Conservation (phyloP, 805 yeast genomes). For the Candida orba region DNA sequence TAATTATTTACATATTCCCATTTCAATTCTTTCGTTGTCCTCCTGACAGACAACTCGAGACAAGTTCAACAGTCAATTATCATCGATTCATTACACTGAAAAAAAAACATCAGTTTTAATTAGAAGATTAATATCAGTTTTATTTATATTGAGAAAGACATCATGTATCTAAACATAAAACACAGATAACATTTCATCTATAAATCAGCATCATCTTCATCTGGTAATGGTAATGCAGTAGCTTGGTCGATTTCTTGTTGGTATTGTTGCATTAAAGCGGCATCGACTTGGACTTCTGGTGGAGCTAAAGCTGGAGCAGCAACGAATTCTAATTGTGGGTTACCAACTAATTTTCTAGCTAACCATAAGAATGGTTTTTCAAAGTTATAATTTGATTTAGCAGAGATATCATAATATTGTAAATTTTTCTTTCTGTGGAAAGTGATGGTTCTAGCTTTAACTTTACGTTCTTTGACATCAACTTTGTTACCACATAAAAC, state of each 20-base stretch:
- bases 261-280: slow-evolving; percentile 94
- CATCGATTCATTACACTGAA: too few species aligned
- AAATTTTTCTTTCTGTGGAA: slow-evolving; percentile 99
- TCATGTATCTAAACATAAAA: neutral
- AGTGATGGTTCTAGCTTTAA: slow-evolving; percentile 98
- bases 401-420: slow-evolving; percentile 99
- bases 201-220: slow-evolving; percentile 99
- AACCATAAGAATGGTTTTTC: slow-evolving; percentile 99
- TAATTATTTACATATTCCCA: too few species aligned
- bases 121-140: neutral
- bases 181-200: slow-evolving; percentile 28
- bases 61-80: too few species aligned
- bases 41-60: too few species aligned
- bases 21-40: too few species aligned
- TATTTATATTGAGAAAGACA: neutral
- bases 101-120: neutral
- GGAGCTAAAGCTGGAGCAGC: slow-evolving; percentile 99
- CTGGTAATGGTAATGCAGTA: slow-evolving; percentile 98
- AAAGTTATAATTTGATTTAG: slow-evolving; percentile 98
- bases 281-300: slow-evolving; percentile 97
- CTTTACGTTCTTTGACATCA: slow-evolving; percentile 99
- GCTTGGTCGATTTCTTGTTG: slow-evolving; percentile 99
- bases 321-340: slow-evolving; percentile 96
- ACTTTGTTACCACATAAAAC: slow-evolving; percentile 99
- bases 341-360: slow-evolving; percentile 98